Evolutionary conservation across 805 yeast species (phyloP).

Genomic region (Nakazawaea wyomingensis): DNA sequence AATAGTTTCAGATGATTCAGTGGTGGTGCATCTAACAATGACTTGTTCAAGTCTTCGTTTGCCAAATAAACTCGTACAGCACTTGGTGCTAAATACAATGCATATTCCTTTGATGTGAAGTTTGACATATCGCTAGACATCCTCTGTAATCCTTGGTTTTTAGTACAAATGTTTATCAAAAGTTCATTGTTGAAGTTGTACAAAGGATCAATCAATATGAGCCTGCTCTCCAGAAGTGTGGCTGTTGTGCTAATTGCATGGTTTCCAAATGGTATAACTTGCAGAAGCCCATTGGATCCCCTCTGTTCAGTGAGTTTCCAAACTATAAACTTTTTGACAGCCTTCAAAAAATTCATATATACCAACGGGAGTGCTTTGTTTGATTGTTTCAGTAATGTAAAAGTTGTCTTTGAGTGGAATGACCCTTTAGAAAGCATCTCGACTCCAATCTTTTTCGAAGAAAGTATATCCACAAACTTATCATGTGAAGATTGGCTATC

Average conservation of each 20-base stretch:
- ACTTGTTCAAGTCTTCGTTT: conserved; percentile 26
- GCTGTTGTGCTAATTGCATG: conserved; percentile 28
- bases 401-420: conserved; percentile 11
- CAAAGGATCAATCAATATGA: conserved; percentile 42
- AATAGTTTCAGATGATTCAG: conserved; percentile 31
- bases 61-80: conserved; percentile 46
- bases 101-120: conserved; percentile 27
- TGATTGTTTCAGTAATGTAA: conserved; percentile 1
- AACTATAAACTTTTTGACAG: conserved; percentile 37
- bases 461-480: not conserved
- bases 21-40: conserved; percentile 35
- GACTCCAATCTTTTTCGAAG: not conserved
- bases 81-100: conserved; percentile 48
- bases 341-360: conserved; percentile 44
- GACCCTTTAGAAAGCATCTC: conserved; percentile 8
- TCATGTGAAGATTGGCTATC: not conserved
- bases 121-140: conserved; percentile 16
- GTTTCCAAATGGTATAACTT: conserved; percentile 47
- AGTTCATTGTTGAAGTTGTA: conserved; percentile 41
- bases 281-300: conserved; percentile 27
- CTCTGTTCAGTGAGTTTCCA: conserved; percentile 21
- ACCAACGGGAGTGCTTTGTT: conserved; percentile 14
- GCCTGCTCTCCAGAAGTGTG: conserved; percentile 10
- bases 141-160: conserved; percentile 16
- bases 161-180: conserved; percentile 29